Conservation (phyloP, 805 yeast genomes). For the Zygoascus tannicola region DNA sequence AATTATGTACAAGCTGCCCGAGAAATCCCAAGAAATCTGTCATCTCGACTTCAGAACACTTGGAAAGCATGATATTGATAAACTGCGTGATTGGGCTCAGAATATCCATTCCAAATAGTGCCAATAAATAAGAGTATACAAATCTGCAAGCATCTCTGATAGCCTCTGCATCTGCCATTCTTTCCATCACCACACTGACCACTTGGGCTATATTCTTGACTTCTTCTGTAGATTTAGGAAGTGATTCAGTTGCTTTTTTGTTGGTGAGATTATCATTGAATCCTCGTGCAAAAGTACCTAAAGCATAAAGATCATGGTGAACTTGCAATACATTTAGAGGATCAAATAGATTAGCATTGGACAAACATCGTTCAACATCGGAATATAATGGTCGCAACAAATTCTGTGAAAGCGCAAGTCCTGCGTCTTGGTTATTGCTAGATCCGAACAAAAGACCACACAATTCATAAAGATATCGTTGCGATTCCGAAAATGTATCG, state of each 20-base stretch:
- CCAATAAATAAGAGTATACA: constrained; percentile 78
- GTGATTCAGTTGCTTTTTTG: constrained; percentile 16
- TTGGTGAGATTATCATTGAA: constrained; percentile 25
- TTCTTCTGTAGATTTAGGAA: constrained; percentile 31
- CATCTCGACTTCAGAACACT: constrained; percentile 56
- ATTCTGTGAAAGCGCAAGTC: constrained; percentile 45
- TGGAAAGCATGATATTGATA: constrained; percentile 55
- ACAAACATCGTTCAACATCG: constrained; percentile 50
- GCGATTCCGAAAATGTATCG: constrained; percentile 32
- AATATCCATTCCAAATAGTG: constrained; percentile 49
- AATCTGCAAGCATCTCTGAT: constrained; percentile 82
- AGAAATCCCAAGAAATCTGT: constrained; percentile 76
- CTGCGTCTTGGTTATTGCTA: constrained; percentile 35
- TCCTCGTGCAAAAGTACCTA: constrained; percentile 86
- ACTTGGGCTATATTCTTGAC: constrained; percentile 71
- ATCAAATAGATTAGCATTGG: constrained; percentile 21
- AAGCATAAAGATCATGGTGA: constrained; percentile 79
- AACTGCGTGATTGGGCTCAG: constrained; percentile 56
- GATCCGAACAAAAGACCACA: constrained; percentile 64
- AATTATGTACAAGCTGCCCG: constrained; percentile 79
- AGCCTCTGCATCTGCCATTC: constrained; percentile 51
- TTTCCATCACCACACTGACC: constrained; percentile 73
- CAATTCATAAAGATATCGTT: constrained; percentile 76
- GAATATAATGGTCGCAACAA: constrained; percentile 68
- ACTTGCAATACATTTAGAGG: constrained; percentile 54